Base-by-base conservation (phyloP, 805 yeast species). In the Metschnikowia aberdeeniae region DNA sequence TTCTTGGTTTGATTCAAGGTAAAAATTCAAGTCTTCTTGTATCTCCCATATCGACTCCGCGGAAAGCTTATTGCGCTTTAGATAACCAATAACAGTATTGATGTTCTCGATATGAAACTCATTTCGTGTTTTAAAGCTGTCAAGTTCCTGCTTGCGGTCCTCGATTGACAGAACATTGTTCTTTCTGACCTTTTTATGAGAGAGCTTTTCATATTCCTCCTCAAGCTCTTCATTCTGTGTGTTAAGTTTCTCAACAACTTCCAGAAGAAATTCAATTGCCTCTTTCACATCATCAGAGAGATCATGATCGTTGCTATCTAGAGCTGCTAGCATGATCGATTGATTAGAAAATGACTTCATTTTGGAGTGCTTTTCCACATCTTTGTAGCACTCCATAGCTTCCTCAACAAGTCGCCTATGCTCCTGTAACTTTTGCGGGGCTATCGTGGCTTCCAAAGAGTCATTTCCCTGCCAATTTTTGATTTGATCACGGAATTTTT, bases 351-450 rank as follows among this genome's bases (percentile, higher is more conserved):
- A 72, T 3, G 74, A 63, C 50, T 72, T 72, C 67, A 71, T 65
- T 50, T 71, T 72, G 6, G 72, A 64, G 38, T 62, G 58, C 42
- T 69, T 64, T 46, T 71, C 76, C 26, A 72, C 75, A 22, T 67
- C 74, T 47, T 71, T 72, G 47, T 68, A 72, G 33, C 65, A 64
- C 45, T 70, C 75, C 75, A 72, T 70, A 19, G 75, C 73, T 50
- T 68, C 75, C 43, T 70, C 76, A 22, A 72, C 72, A 24, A 64
- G 55, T 47, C 63, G 57, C 44, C 72, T 63, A 47, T 69, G 66
- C 41, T 70, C 75, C 33, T 63, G 67, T 28, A 54, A 48, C 30
- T 56, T 50, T 50, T 36, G 57, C 12, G 59, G 49, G 2, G 59
- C 56, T 34, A 55, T 55, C 29, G 56, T 52, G 14, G 56, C 56